These are phyloP conservation scores for Pachysandra terminalis DNA, from an alignment of 164 flowering plant genomes.

Conservation along the genomic window DNA sequence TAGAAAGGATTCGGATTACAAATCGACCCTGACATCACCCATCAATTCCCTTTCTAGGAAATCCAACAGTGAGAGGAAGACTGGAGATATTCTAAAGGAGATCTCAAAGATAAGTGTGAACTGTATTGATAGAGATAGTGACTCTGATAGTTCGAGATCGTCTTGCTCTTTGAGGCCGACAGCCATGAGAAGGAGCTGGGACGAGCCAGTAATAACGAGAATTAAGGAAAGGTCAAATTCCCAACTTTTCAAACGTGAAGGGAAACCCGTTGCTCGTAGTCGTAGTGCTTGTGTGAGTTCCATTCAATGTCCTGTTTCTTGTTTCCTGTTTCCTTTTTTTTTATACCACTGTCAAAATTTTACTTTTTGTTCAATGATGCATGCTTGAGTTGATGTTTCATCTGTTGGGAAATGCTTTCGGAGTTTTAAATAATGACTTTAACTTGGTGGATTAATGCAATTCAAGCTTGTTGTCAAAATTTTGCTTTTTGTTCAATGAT, in stretches of 20 bases:
- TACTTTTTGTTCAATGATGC: no score
- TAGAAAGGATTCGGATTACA: conserved; percentile 4
- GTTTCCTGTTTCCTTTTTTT: no score
- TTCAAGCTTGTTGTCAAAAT: no score
- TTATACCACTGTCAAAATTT: no score
- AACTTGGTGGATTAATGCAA: no score
- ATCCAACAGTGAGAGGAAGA: conserved; percentile 13
- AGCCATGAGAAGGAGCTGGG: conserved; percentile 45
- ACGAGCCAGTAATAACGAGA: conserved; percentile 17
- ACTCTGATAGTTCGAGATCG: conserved; percentile 37
- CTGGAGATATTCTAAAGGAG: conserved; percentile 14
- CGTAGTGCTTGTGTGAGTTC: conserved; percentile 40
- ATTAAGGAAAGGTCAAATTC: conserved; percentile 26
- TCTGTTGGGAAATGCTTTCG: no score
- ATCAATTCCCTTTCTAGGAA: conserved; percentile 1
- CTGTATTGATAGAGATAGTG: conserved; percentile 32
- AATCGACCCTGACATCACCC: conserved; percentile 14
- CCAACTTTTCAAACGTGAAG: conserved; percentile 20
- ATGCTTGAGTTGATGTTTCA: no score
- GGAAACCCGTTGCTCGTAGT: conserved; percentile 19
- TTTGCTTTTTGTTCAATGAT: no score
- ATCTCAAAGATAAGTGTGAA: conserved; percentile 16
- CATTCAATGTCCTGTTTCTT: neutral
- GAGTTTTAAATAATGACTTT: no score
- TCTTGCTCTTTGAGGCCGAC: conserved; percentile 16